phyloP scores from a whole-genome alignment of 164 flowering plant species.

The Litsea cubeba region DNA sequence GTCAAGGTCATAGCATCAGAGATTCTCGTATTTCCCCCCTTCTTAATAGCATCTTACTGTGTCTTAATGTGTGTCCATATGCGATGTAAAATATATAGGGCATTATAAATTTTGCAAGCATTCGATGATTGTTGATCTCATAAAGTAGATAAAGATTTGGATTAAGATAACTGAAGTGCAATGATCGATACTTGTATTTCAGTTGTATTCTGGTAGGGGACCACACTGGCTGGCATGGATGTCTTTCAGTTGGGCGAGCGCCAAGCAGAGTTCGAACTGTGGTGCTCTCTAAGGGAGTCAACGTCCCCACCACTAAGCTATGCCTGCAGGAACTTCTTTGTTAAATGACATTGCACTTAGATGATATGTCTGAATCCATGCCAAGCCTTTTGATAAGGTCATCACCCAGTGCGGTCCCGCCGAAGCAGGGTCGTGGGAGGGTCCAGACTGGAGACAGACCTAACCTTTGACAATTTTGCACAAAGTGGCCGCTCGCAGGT shows the following conservation, averaged over 20 bases:
- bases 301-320: no score
- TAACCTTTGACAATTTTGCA: no score
- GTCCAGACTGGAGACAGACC: no score
- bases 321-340: background rate
- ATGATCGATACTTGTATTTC: background rate
- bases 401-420: no score
- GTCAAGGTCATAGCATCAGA: background rate
- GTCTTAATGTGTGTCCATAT: background rate
- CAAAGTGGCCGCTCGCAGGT: no score
- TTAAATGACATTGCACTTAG: background rate
- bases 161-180: background rate
- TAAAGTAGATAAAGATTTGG: background rate
- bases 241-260: no score
- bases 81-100: background rate
- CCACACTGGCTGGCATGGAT: no score
- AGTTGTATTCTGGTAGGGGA: background rate
- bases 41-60: background rate
- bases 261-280: no score
- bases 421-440: no score
- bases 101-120: no score
- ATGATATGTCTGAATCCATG: background rate
- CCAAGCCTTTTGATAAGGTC: no score
- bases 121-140: background rate
- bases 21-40: background rate
- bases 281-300: no score